These are phyloP conservation scores for Penicillium aurantiogriseum DNA, from an alignment of 2,329 filamentous ascomycete species.

Conservation along the genomic window DNA sequence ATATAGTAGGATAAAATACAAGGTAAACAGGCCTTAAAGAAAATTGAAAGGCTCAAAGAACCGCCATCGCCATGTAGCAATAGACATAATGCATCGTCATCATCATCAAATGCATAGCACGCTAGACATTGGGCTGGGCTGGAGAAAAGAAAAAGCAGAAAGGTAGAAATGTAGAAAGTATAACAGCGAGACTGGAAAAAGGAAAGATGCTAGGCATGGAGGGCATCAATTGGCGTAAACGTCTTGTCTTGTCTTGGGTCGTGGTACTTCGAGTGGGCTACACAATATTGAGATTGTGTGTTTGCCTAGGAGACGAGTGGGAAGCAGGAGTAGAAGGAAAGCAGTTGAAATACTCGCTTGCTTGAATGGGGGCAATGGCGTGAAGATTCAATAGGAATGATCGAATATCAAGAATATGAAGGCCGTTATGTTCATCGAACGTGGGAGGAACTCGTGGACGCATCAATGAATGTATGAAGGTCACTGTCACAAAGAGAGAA, in stretches of 20 bases:
- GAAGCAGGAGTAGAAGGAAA: neutral
- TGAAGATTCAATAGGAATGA: neutral
- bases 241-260: conserved; percentile 12
- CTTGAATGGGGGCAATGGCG: neutral
- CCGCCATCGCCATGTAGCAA: conserved; percentile 4
- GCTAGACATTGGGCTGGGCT: conserved; percentile 13
- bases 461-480: conserved; percentile 9
- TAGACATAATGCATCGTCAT: conserved; percentile 4
- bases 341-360: neutral
- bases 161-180: neutral
- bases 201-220: conserved; percentile 7
- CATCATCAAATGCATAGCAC: conserved; percentile 4
- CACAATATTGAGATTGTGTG: conserved; percentile 5
- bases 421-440: conserved; percentile 20
- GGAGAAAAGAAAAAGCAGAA: neutral
- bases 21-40: neutral
- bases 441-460: conserved; percentile 19
- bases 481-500: neutral
- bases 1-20: neutral
- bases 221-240: conserved; percentile 14
- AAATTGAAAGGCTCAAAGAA: conserved; percentile 1
- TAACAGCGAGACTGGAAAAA: neutral
- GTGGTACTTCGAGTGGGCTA: neutral
- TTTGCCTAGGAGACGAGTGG: neutral
- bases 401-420: conserved; percentile 5